Base-by-base conservation (phyloP, 1,284 basidiomycete species). In the Gymnopus androsaceus region DNA sequence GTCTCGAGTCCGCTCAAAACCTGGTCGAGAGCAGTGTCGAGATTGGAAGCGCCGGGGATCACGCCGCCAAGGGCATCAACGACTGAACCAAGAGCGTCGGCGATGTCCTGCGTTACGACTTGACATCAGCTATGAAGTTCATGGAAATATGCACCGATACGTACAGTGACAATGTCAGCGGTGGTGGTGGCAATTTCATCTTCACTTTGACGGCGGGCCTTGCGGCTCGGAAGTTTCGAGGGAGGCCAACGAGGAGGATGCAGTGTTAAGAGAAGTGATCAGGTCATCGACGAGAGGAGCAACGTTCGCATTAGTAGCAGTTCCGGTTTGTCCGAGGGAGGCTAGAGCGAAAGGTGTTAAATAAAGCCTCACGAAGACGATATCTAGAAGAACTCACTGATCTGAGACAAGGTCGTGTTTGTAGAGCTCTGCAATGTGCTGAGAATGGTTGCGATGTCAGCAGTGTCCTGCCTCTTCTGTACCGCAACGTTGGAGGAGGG, bases 201-300 rank as follows among this genome's bases (percentile, higher is more conserved):
- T 42, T 63, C 59, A 15, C 62, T 52, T 51, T 67, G 64, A 55
- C 62, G 66, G 15, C 48, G 48, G 19, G 14, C 33, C 36, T 51
- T 54, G 53, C 63, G 53, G 21, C n/a, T 27, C 45, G 17, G 55
- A 46, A 28, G 59, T 28, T 15, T 57, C 4, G 34, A 71, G 63
- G 8, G 55, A 36, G 17, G 54, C 27, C 31, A 72, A 61, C 4
- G 62, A 58, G 1, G 59, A 31, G n/a, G 61, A 50, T 7, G 68
- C 64, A 41, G 61, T 64, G 56, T 67, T 58, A 36, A 71, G 51
- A 17, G 69, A 67, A 9, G 51, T 7, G 15, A 62, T 66, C 44
- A 72, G 60, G 31, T 67, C 50, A 41, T 58, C 61, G 28, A 71
- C 53, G 49, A 70, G 64, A 14, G 70, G 69, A 12, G 63, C 58